A percentile compares a stretch with the other conserved stretches of the same genome.
phyloP scores from a whole-genome alignment of 371 early-diverging fungal genomes.

The Smittium culicis region DNA sequence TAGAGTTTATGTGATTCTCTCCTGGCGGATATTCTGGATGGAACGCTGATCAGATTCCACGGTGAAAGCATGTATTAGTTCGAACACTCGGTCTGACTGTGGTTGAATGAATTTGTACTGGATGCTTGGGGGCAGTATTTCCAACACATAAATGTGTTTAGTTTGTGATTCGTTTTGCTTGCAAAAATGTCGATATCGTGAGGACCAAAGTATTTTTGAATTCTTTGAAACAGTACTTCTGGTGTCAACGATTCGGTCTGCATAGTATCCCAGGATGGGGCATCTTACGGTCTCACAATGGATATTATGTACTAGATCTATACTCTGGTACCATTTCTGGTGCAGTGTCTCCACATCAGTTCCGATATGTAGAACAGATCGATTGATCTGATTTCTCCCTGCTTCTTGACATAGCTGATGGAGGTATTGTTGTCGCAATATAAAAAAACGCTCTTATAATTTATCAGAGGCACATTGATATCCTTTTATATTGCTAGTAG shows the following conservation, averaged over 20 bases:
- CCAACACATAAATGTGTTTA: neutral
- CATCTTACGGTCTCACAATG: neutral
- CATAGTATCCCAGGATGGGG: neutral
- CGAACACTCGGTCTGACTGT: neutral
- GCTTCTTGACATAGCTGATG: neutral
- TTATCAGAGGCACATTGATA: neutral
- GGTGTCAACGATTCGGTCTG: neutral
- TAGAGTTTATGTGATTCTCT: neutral
- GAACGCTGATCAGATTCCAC: neutral
- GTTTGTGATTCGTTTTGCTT: neutral
- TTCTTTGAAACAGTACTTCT: neutral
- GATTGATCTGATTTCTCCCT: neutral
- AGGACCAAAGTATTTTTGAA: neutral
- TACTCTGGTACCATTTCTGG: neutral
- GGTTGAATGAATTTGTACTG: neutral
- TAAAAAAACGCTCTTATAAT: neutral
- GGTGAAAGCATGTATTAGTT: neutral
- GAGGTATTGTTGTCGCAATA: conserved; percentile 4
- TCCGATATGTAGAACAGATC: neutral
- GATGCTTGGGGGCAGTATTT: neutral
- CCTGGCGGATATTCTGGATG: neutral
- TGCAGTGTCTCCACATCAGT: neutral
- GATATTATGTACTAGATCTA: neutral
- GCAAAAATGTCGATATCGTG: neutral
- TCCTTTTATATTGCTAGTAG: neutral